A percentile compares a stretch with the other conserved stretches of the same genome.
These are phyloP conservation scores for Stenogyne calaminthoides DNA, from an alignment of 305 asterid genomes.

Conservation along the genomic window DNA sequence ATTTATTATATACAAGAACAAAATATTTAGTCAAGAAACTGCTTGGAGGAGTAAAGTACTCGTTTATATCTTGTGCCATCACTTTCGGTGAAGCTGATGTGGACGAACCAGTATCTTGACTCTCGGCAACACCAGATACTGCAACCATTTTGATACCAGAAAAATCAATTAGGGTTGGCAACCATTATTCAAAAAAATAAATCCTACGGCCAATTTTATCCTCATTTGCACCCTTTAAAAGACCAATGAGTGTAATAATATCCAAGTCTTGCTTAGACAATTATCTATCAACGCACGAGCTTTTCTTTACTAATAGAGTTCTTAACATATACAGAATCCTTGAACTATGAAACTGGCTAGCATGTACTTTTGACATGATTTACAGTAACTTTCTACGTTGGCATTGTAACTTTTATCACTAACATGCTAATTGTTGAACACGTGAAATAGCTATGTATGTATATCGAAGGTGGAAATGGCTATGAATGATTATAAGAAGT, in stretches of 20 bases:
- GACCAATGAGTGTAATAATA: neutral
- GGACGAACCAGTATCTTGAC: constrained; percentile 85
- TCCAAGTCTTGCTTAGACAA: neutral
- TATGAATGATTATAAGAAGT: neutral
- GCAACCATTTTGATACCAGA: constrained; percentile 35
- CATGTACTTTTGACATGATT: neutral
- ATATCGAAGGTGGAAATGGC: neutral
- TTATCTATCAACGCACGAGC: neutral
- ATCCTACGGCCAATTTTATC: neutral
- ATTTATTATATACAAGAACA: neutral
- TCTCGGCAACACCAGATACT: constrained; percentile 77
- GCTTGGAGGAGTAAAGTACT: constrained; percentile 41
- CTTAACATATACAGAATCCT: neutral
- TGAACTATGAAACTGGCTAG: neutral
- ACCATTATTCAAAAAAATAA: neutral
- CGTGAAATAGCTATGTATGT: too few relatives aligned
- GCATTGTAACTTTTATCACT: too few relatives aligned
- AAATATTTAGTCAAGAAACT: neutral
- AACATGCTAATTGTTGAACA: too few relatives aligned
- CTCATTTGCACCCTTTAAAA: neutral
- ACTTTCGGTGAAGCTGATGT: constrained; percentile 70
- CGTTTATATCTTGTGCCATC: constrained; percentile 64
- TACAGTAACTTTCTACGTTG: neutral
- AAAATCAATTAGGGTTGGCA: neutral
- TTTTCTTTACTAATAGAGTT: neutral